A percentile compares a stretch with the other conserved stretches of the same genome.
Evolutionary conservation across 2,329 filamentous ascomycete species (phyloP).

Genomic region (Phoma sp.): DNA sequence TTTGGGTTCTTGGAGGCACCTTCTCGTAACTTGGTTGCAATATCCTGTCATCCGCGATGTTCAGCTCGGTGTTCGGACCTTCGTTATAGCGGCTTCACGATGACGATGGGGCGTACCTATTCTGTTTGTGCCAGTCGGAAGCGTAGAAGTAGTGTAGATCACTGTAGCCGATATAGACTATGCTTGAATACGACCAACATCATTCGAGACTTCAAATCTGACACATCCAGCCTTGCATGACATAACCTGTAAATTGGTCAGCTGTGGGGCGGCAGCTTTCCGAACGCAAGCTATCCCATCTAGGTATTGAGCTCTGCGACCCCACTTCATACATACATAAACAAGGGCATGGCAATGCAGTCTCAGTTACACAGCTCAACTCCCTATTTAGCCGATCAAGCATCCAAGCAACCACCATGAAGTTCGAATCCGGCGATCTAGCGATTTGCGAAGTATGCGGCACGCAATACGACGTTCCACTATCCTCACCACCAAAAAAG

Average conservation of each 20-base stretch:
- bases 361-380: not conserved
- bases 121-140: not conserved
- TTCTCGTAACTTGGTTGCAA: slow-evolving; percentile 38
- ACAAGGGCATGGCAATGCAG: not conserved
- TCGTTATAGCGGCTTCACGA: not conserved
- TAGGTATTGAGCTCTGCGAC: slow-evolving; percentile 14
- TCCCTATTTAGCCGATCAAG: not conserved
- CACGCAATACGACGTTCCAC: slow-evolving; percentile 69
- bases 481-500: slow-evolving; percentile 57
- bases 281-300: slow-evolving; percentile 16
- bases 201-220: slow-evolving; percentile 4
- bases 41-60: no score
- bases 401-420: slow-evolving; percentile 26
- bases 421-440: slow-evolving; percentile 47
- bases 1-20: slow-evolving; percentile 76
- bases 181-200: not conserved
- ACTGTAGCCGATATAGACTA: not conserved
- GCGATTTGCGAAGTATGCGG: slow-evolving; percentile 74
- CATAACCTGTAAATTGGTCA: slow-evolving; percentile 9
- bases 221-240: slow-evolving; percentile 6
- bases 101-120: not conserved
- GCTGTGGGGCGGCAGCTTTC: slow-evolving; percentile 11
- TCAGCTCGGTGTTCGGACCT: not conserved
- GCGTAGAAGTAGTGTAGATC: not conserved
- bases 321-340: slow-evolving; percentile 18